Evolutionary conservation across 768 basidiomycete species (phyloP), one percentile per base, ranked within the genome.

Genomic region (Rhizopogon vulgaris): DNA sequence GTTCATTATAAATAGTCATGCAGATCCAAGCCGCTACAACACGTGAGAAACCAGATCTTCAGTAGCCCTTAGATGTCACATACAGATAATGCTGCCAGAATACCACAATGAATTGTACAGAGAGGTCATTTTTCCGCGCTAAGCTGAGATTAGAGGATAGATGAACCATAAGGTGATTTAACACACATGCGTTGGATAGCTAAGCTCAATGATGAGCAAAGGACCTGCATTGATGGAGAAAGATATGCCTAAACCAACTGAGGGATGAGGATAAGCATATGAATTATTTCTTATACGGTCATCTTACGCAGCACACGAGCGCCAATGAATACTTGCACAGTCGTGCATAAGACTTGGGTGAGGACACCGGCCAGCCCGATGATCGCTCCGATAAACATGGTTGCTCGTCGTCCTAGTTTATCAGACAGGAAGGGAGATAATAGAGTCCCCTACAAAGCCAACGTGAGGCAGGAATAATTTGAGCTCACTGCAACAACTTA

Each of bases 41-140:
- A 28, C 18, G 43, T 52, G 15, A 52, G 46, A 37, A 34, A 22
- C 18, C 4, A 15, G 46, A 11, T 22, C 2, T 18, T 37, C 22
- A 22, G 22, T 34, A 15, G 1, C 9, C 14, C 12, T 1, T 5
- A 18, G 30, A 22, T 3, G 24, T 37, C 22, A 58, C 63, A 41
- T 60, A 70, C 70, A 79, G 37, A 82, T 65, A 52, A 87, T 82
- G 54, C 83, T 83, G 9, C 88, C 87, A 34, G 84, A 59, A 64
- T 89, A 89, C 87, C 87, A 90, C 45, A 75, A 77, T 0, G 83
- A 75, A 67, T 90, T 89, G 66, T 83, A 88, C 51, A 83, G 62
- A 9, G 83, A 78, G 14, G 80, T 83, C 18, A 83, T 69, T 64
- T 81, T 79, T 3, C 78, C 82, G 51, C 73, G 69, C 72, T 73